Evolutionary conservation across 306 rosid species (phyloP), one percentile per base, ranked within the genome.

Genomic region (Vigna unguiculata): DNA sequence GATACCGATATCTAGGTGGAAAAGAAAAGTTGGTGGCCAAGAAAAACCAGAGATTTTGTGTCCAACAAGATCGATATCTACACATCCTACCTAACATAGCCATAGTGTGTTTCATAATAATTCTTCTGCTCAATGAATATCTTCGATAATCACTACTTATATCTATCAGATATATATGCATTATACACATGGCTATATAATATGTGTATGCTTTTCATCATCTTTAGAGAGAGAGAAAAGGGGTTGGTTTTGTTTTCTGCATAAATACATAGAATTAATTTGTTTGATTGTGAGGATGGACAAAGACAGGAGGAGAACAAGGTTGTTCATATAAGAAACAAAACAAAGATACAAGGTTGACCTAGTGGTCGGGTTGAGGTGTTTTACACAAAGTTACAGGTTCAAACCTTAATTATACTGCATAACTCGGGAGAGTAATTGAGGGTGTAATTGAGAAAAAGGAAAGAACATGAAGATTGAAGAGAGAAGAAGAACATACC

Each of bases 401-500:
- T 53, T 9, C 1, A 53, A 20, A 53, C 28, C 28, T 53, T 9
- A n/a, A n/a, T n/a, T n/a, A 9, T 53, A 9, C 20, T 20, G 11
- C 8, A 52, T 15, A 24, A 54, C 60, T 20, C 60, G 1, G 7
- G 34, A 55, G 24, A 54, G 4, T 53, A 21, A 20, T 46, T 15
- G 24, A 57, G 19, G 55, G 15, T 22, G 2, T 7, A 20, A 53
- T 17, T 0, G 9, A 3, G 4, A 9, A 17, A 2, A 21, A 28
- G 40, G 2, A 14, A 16, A 38, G 0, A 17, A 49, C 0, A 16
- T 17, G 16, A 24, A 71, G 34, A 2, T 16, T 36, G 6, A 30
- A 63, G 1, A 67, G 17, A 53, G 52, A 54, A 20, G 3, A 15
- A 2, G 41, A 17, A 71, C 82, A 40, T 83, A 85, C 91, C 83